Conservation (phyloP, 768 basidiomycete species). For the Mycena filopes region DNA sequence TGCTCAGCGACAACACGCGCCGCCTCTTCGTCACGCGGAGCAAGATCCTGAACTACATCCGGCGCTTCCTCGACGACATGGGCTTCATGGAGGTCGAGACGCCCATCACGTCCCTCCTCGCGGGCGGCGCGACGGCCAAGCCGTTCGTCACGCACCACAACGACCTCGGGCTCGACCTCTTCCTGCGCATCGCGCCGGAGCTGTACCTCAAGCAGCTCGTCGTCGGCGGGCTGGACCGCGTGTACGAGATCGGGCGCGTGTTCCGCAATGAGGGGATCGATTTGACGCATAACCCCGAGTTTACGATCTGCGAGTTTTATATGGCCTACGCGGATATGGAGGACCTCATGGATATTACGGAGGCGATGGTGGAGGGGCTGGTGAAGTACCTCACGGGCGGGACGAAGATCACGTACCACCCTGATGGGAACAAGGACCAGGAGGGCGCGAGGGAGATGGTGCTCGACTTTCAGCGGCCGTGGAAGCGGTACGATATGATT, state of each 20-base stretch:
- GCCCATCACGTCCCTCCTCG: constrained; percentile 95
- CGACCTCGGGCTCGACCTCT: constrained; percentile 95
- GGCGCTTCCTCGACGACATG: constrained; percentile 87
- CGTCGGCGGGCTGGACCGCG: constrained; percentile 96
- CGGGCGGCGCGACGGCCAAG: constrained; percentile 98
- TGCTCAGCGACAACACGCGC: constrained; percentile 90
- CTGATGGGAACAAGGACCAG: constrained; percentile 90
- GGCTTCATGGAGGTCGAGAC: constrained; percentile 99
- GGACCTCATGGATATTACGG: constrained; percentile 98
- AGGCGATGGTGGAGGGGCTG: constrained; percentile 88
- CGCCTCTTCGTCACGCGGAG: constrained; percentile 91
- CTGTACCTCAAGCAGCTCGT: constrained; percentile 97
- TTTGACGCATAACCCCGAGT: constrained; percentile 98
- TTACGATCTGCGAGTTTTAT: constrained; percentile 99
- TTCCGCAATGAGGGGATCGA: constrained; percentile 99
- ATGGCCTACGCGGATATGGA: constrained; percentile 99
- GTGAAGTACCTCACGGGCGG: constrained; percentile 87
- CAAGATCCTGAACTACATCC: constrained; percentile 91
- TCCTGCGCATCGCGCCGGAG: constrained; percentile 97
- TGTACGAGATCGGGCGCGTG: constrained; percentile 98
- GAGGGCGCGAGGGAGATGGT: constrained; percentile 69
- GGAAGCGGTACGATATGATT: constrained; percentile 99
- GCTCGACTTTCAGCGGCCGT: constrained; percentile 91
- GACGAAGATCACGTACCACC: constrained; percentile 87
- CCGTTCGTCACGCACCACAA: constrained; percentile 99